Conservation (phyloP, 73 alveolate genomes). For the Tetrahymena borealis region DNA sequence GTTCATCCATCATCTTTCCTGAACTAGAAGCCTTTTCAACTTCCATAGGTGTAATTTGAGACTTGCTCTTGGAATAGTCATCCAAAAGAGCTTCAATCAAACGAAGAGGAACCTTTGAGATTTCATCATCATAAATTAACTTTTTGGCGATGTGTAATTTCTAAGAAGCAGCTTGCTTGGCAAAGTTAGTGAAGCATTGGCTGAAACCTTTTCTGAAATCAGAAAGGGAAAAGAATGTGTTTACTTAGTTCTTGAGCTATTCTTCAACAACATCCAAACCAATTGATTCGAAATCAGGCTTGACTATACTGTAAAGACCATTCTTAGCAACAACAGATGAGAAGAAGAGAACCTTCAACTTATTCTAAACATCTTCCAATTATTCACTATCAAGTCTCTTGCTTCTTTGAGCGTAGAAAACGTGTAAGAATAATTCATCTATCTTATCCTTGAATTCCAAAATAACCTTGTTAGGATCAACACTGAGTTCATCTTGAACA, state of each 20-base stretch:
- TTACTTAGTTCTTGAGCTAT: neutral
- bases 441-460: neutral
- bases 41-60: neutral
- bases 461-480: neutral
- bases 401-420: neutral
- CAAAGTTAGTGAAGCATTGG: neutral
- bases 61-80: neutral
- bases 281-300: neutral
- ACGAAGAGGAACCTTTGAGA: neutral
- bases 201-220: neutral
- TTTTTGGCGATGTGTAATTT: neutral
- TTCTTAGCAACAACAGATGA: neutral
- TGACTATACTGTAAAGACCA: neutral
- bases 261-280: slow-evolving; percentile 1
- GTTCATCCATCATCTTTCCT: neutral
- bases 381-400: neutral
- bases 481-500: slow-evolving; percentile 6
- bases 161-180: neutral
- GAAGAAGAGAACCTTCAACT: neutral
- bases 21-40: neutral
- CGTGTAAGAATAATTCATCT: neutral
- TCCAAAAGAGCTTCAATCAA: neutral
- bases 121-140: neutral
- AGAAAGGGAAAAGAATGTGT: neutral
- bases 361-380: neutral